A percentile compares a stretch with the other conserved stretches of the same genome.
Conservation (phyloP, 2,329 filamentous ascomycete genomes). For the Sarocladium brachiariae region DNA sequence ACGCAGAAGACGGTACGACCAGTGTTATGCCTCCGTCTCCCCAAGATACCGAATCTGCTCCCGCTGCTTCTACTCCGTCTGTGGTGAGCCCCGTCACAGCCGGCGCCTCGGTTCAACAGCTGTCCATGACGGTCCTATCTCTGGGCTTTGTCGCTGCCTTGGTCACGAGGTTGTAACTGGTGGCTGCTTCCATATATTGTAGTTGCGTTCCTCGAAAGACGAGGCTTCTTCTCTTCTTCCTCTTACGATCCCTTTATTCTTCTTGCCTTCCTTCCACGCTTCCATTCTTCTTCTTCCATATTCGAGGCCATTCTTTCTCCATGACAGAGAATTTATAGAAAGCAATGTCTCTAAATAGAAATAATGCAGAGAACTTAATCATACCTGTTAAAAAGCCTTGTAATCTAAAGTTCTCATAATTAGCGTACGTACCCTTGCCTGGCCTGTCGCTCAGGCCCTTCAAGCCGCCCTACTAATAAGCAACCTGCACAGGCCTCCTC, state of each 20-base stretch:
- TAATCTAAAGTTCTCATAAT: too few species aligned
- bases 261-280: background rate
- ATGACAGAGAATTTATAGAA: too few species aligned
- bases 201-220: background rate
- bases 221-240: background rate
- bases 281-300: background rate
- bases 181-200: background rate
- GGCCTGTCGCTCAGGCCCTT: too few species aligned
- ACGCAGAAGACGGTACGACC: background rate
- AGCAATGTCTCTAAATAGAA: too few species aligned
- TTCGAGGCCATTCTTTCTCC: background rate
- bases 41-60: background rate
- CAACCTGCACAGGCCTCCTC: too few species aligned
- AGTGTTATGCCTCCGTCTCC: conserved; percentile 5
- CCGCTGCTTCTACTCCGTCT: background rate
- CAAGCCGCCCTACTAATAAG: too few species aligned
- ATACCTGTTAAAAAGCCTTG: too few species aligned
- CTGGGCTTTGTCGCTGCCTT: conserved; percentile 7
- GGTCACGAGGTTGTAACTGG: background rate
- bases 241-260: too few species aligned
- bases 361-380: too few species aligned
- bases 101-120: conserved; percentile 5
- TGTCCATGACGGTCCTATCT: conserved; percentile 7
- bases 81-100: conserved; percentile 2
- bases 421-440: too few species aligned